Evolutionary conservation across 2,329 filamentous ascomycete species (phyloP).

Genomic region (Colletotrichum liaoningense): DNA sequence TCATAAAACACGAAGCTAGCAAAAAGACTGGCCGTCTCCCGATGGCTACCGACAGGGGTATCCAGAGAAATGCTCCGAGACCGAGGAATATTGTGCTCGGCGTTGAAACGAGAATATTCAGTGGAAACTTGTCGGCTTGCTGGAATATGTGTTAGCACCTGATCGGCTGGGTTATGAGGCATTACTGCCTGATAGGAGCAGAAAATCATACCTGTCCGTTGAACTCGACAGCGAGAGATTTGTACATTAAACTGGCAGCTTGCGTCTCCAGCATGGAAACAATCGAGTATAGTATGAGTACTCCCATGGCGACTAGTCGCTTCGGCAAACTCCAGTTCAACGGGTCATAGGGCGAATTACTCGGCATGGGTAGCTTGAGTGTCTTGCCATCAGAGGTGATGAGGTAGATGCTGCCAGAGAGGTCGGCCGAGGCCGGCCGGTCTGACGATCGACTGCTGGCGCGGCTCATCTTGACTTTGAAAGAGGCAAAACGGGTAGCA

Average conservation of each 20-base stretch:
- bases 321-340: constrained; percentile 42
- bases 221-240: constrained; percentile 39
- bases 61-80: constrained; percentile 49
- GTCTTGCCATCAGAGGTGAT: constrained; percentile 45
- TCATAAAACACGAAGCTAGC: constrained; percentile 39
- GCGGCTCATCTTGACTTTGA: constrained; percentile 1
- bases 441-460: not conserved
- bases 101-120: constrained; percentile 25
- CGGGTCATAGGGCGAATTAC: constrained; percentile 43
- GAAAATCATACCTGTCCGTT: constrained; percentile 31
- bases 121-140: constrained; percentile 9
- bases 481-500: not conserved
- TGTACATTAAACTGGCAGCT: constrained; percentile 38
- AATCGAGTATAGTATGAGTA: constrained; percentile 37
- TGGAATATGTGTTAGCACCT: constrained; percentile 35
- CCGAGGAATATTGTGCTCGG: constrained; percentile 45
- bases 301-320: constrained; percentile 34
- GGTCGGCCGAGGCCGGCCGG: constrained; percentile 32
- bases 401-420: constrained; percentile 44
- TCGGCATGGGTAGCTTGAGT: constrained; percentile 46
- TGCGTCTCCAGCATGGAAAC: constrained; percentile 39
- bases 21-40: constrained; percentile 49
- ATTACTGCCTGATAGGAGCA: not conserved
- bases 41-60: constrained; percentile 49
- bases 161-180: too few species aligned